Evolutionary conservation across 176 grass and related monocot genomes (phyloP), one percentile per base, ranked within the genome.

Genomic region (Neostapfia colusana): DNA sequence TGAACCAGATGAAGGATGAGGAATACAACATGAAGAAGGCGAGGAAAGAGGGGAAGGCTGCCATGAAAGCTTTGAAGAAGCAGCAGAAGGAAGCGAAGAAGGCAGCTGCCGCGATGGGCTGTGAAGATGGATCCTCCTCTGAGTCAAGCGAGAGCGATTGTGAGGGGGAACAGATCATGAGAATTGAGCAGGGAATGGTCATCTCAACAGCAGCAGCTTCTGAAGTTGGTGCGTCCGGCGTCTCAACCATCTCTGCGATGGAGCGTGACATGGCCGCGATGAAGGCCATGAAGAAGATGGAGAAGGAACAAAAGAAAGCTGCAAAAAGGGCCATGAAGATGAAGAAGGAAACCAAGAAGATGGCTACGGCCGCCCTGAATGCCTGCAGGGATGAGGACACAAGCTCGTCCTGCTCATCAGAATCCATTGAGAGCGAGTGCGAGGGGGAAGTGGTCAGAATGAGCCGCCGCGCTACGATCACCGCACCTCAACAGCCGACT

Each of bases 211-310:
- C 34, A 36, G 43, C 17, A 1, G 60, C 58, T 55, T 16, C 73
- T 5, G 40, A 67, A 49, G 45, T 15, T 61, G 50, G 16, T 6
- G 41, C 7, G 16, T 62, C 53, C 0, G 20, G 38, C 24, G 9
- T 43, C 2, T 1, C 55, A 8, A 3, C 54, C 17, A 62, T 53
- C 0, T 17, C 20, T 0, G 0, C 1, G 8, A 18, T 46, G 26
- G 69, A 79, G n/a, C 74, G 48, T 16, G 53, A 83, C 10, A 88
- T 63, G 25, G 81, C 43, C 49, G 81, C 64, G 10, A 58, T 88
- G 56, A 77, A 88, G 59, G 82, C 88, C 38, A 81, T 84, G 60
- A 93, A 88, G 66, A 90, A 88, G 89, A 71, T 81, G 66, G 88
- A 77, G 65, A 82, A 84, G 39, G 80, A 92, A 41, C 82, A 84